Base-by-base conservation (phyloP, 257 asterid genomes). In the Gardenia jasminoides region DNA sequence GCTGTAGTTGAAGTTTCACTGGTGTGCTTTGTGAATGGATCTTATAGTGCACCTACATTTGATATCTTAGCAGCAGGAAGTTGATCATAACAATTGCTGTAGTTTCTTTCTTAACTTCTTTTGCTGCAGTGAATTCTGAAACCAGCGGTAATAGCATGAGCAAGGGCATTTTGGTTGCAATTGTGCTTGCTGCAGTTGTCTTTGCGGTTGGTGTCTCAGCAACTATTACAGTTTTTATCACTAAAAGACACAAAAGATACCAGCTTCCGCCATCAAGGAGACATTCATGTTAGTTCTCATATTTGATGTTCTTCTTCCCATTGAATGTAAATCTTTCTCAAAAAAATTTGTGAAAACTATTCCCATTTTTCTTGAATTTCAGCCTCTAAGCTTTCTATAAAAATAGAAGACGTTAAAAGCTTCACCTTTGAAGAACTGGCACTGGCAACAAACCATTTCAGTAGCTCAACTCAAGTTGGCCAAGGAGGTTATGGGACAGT, bases 401-500 rank as follows among this genome's bases (percentile, higher is more conserved):
- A 84, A 80, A 83, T 84, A 61, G 88, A 84, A 76, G 90, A 86
- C 12, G 84, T 84, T 52, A 87, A 78, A 66, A 78, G 84, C 74
- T 87, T 84, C 81, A 76, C 71, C 70, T 82, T 87, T 67, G 79
- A 80, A 78, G 88, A 87, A 76, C 74, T 87, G 88, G 76, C 76
- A 66, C 62, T 28, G 48, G 90, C 90, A 47, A 84, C 88, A 46
- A 62, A 80, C 31, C 50, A 77, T 80, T 87, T 87, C 80, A 79
- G 74, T 48, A 26, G 70, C 78, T 80, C 88, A 71, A 76, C 69
- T 67, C 79, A 87, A 87, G 80, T 87, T 70, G 90, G 90, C 26
- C 86, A 80, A 82, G 88, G 90, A 66, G 90, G 90, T 78, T 87
- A 87, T 41, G 90, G 90, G 64, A 82, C 79, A 13, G 90, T 87